These are phyloP conservation scores for Microsporum audouinii DNA, from an alignment of 2,329 filamentous ascomycete species.

Conservation along the genomic window DNA sequence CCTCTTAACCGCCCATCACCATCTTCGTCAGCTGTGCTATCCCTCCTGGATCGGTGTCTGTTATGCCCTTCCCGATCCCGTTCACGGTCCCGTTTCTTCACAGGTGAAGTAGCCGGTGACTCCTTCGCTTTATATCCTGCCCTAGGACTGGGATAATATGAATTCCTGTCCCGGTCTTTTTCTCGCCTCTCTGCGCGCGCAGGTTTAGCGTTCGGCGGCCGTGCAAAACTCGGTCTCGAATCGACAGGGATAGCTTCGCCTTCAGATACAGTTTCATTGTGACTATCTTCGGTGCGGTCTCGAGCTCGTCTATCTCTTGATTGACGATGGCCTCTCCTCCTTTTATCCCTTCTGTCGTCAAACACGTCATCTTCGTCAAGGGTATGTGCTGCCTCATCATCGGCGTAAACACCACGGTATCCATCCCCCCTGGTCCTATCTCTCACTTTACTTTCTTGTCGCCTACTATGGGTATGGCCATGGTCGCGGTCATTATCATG, in stretches of 20 bases:
- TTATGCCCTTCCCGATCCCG: slow-evolving; percentile 24
- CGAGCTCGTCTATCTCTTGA: not conserved
- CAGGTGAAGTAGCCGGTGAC: slow-evolving; percentile 28
- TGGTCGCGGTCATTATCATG: slow-evolving; percentile 4
- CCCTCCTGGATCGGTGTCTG: slow-evolving; percentile 17
- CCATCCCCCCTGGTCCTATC: not conserved
- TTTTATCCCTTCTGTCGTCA: slow-evolving; percentile 1
- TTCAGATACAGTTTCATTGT: slow-evolving; percentile 15
- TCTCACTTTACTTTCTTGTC: not conserved
- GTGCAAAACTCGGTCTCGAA: slow-evolving; percentile 21
- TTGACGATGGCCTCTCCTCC: not conserved
- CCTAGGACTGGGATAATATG: slow-evolving; percentile 4
- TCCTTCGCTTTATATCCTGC: slow-evolving; percentile 24
- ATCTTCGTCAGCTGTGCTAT: slow-evolving; percentile 21
- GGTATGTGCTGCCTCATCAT: not conserved
- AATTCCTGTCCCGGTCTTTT: slow-evolving; percentile 7
- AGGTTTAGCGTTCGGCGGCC: slow-evolving; percentile 19
- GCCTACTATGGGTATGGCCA: not conserved
- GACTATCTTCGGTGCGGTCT: slow-evolving; percentile 9
- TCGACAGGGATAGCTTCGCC: slow-evolving; percentile 18
- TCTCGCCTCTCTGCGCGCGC: slow-evolving; percentile 4
- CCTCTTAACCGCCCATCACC: slow-evolving; percentile 17
- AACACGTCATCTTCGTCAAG: slow-evolving; percentile 2
- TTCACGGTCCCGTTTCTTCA: slow-evolving; percentile 25
- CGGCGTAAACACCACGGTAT: not conserved